A percentile compares a stretch with the other conserved stretches of the same genome.
Conservation (phyloP, 1,284 basidiomycete genomes). For the Puccinia triticina region DNA sequence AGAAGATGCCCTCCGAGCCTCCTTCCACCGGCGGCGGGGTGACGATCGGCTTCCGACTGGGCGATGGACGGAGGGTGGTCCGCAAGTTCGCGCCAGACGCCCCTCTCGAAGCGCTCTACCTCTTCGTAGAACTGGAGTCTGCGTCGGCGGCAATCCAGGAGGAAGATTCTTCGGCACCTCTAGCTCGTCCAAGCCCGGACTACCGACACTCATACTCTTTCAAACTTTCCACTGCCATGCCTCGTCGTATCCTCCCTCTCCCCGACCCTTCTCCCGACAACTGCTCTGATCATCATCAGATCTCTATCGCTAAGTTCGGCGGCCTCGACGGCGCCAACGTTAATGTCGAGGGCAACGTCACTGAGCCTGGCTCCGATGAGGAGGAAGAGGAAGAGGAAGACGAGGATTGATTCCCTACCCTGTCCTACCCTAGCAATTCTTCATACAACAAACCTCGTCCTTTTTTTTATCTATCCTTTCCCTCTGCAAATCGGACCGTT, state of each 20-base stretch:
- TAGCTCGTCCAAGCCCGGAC: not conserved
- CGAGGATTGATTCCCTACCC: not conserved
- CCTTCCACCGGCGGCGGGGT: not conserved
- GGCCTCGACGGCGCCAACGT: constrained; percentile 46
- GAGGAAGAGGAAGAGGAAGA: constrained; percentile 40
- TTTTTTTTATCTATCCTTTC: too few relatives aligned
- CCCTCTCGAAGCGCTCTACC: constrained; percentile 20
- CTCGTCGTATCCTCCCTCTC: constrained; percentile 12
- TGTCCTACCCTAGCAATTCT: too few relatives aligned
- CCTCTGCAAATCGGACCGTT: too few relatives aligned
- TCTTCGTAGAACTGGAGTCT: constrained; percentile 43
- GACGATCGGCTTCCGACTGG: constrained; percentile 37
- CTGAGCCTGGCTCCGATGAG: not conserved
- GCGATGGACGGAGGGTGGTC: constrained; percentile 27
- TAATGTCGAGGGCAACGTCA: constrained; percentile 41
- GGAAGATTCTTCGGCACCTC: not conserved
- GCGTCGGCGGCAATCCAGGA: not conserved
- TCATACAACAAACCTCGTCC: too few relatives aligned
- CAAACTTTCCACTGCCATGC: constrained; percentile 47
- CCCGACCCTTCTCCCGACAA: not conserved
- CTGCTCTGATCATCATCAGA: not conserved
- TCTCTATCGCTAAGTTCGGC: constrained; percentile 35
- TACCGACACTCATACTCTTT: constrained; percentile 30
- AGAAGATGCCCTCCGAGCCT: constrained; percentile 21
- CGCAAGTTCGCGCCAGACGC: constrained; percentile 14